Evolutionary conservation across 1,284 basidiomycete genomes (phyloP).

Genomic region (Ceratorhiza oryzae-sativae): DNA sequence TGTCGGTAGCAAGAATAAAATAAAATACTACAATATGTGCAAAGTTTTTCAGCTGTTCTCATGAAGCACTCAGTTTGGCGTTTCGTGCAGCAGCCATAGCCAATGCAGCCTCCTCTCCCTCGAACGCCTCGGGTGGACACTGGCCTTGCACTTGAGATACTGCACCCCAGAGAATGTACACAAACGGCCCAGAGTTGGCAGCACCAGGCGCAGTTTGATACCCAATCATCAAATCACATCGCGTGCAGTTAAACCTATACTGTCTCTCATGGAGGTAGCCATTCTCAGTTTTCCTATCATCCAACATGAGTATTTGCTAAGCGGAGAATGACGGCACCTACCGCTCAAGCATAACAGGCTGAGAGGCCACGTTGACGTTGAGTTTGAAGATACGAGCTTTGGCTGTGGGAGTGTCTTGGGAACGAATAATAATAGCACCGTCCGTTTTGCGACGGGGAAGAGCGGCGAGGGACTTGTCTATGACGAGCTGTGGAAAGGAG

Average conservation of each 20-base stretch:
- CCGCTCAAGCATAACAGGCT: constrained; percentile 69
- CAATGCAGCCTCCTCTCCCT: constrained; percentile 57
- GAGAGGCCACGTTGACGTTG: constrained; percentile 63
- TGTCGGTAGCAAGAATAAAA: constrained; percentile 19
- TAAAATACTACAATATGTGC: not conserved
- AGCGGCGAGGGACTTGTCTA: constrained; percentile 73
- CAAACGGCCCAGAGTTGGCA: constrained; percentile 70
- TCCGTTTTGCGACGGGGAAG: constrained; percentile 77
- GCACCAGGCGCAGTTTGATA: constrained; percentile 78
- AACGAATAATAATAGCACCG: constrained; percentile 72
- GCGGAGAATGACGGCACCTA: constrained; percentile 45
- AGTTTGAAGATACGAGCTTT: constrained; percentile 79
- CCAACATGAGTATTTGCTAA: constrained; percentile 50
- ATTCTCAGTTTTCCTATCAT: constrained; percentile 54
- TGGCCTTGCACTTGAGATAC: constrained; percentile 81
- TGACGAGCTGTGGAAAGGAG: constrained; percentile 66
- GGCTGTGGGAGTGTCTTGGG: constrained; percentile 62
- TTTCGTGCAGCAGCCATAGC: constrained; percentile 18
- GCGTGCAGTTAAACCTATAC: constrained; percentile 73
- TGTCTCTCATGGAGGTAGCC: constrained; percentile 66
- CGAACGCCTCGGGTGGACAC: constrained; percentile 76
- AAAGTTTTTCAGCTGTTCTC: not conserved
- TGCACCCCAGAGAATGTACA: constrained; percentile 76
- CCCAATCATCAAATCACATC: constrained; percentile 73
- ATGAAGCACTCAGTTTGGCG: not conserved